Percentiles rank a stretch among this genome's conserved stretches.
Conservation (phyloP, 140 eudicot species). For the Flaveria floridana region DNA sequence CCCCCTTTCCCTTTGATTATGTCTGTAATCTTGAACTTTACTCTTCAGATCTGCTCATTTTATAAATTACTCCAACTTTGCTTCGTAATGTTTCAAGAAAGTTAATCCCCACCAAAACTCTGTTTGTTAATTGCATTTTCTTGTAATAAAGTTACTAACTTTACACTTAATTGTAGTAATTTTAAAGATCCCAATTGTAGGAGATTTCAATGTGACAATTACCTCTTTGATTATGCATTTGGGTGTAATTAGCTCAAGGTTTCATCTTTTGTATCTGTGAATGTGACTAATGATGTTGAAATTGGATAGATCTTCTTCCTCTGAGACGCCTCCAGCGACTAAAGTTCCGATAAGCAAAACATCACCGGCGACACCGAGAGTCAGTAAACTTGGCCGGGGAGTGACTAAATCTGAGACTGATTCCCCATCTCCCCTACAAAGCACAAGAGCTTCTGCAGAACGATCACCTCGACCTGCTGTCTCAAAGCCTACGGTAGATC, state of each 20-base stretch:
- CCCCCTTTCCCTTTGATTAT: neutral
- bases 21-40: constrained; percentile 18
- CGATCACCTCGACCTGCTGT: constrained; percentile 65
- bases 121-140: neutral
- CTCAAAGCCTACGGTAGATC: constrained; percentile 58
- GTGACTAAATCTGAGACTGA: constrained; percentile 57
- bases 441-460: constrained; percentile 55
- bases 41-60: constrained; percentile 31
- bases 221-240: neutral
- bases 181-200: constrained; percentile 21
- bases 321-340: constrained; percentile 51
- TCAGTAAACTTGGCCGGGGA: constrained; percentile 52
- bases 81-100: constrained; percentile 23
- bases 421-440: constrained; percentile 63
- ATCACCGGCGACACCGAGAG: constrained; percentile 68
- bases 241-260: constrained; percentile 2
- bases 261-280: neutral
- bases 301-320: constrained; percentile 53
- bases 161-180: neutral
- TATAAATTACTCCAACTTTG: neutral
- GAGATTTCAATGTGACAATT: neutral
- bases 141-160: constrained; percentile 17
- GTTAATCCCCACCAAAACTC: neutral
- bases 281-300: constrained; percentile 31
- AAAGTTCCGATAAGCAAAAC: constrained; percentile 40